Conservation (phyloP, 768 basidiomycete genomes). For the Cystobasidium tubakii region DNA sequence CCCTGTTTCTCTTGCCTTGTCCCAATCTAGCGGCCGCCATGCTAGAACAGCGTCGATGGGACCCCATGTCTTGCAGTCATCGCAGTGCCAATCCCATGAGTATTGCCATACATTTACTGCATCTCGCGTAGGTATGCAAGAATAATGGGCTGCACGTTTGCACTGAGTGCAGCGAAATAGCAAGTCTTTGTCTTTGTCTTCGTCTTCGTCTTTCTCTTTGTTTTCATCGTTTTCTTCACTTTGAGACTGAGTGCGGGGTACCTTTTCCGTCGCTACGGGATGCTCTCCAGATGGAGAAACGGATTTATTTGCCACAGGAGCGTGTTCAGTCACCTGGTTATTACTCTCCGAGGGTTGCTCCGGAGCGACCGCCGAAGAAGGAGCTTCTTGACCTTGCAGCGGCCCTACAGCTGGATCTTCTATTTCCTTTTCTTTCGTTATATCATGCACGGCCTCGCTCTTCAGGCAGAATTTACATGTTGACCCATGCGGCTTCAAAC, state of each 20-base stretch:
- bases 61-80: conserved; percentile 37
- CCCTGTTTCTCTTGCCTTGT: not conserved
- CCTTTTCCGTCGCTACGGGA: too few relatives aligned
- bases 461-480: conserved; percentile 40
- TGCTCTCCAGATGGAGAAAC: too few relatives aligned
- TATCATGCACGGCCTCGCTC: not conserved
- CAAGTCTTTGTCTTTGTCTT: conserved; percentile 18
- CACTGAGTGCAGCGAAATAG: conserved; percentile 45
- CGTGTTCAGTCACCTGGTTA: too few relatives aligned
- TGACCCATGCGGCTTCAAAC: conserved; percentile 38
- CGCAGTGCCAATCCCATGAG: conserved; percentile 30
- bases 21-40: conserved; percentile 38
- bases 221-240: too few relatives aligned
- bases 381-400: not conserved
- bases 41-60: conserved; percentile 43
- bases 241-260: not conserved
- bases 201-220: too few relatives aligned
- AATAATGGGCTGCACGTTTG: conserved; percentile 42
- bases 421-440: not conserved
- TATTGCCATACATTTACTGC: conserved; percentile 32
- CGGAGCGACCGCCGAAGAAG: conserved; percentile 20
- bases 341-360: not conserved
- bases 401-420: not conserved
- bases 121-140: conserved; percentile 38
- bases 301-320: too few relatives aligned